These are phyloP conservation scores for Pyrus communis DNA, from an alignment of 306 rosid genomes.

Conservation along the genomic window DNA sequence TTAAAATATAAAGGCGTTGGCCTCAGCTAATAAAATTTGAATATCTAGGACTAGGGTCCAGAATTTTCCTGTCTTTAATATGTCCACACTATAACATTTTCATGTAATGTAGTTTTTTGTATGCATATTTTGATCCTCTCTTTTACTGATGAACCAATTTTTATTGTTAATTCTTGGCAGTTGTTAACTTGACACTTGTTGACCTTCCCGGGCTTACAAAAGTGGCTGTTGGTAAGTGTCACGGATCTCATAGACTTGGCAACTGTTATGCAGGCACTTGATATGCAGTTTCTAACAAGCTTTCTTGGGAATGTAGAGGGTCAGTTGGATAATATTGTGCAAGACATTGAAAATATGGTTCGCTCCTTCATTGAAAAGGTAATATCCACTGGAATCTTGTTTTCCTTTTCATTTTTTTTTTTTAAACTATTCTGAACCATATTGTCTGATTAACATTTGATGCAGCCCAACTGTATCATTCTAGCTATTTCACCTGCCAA, in stretches of 20 bases:
- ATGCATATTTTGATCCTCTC: not conserved
- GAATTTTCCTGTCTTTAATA: not conserved
- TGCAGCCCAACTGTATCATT: constrained; percentile 92
- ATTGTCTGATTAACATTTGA: not conserved
- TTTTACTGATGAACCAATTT: not conserved
- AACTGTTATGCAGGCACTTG: not conserved
- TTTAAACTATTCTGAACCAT: not conserved
- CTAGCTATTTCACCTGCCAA: constrained; percentile 96
- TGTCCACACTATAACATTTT: not conserved
- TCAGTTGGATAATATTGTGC: constrained; percentile 90
- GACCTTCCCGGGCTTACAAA: constrained; percentile 98
- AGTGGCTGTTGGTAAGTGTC: constrained; percentile 84
- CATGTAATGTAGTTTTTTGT: not conserved
- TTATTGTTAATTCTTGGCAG: constrained; percentile 40
- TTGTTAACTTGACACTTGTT: constrained; percentile 90
- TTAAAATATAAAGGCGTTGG: not conserved
- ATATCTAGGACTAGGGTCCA: not conserved
- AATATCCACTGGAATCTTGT: constrained; percentile 3
- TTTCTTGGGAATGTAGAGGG: constrained; percentile 62
- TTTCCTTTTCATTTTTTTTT: not conserved
- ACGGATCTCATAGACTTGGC: constrained; percentile 6
- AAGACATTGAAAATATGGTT: constrained; percentile 88
- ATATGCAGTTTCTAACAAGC: constrained; percentile 1
- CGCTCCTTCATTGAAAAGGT: constrained; percentile 95
- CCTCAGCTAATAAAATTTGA: not conserved